Percentiles rank a stretch among this genome's conserved stretches.
Evolutionary conservation across 2,329 filamentous ascomycete species (phyloP).

Genomic region (Neurospora crassa): DNA sequence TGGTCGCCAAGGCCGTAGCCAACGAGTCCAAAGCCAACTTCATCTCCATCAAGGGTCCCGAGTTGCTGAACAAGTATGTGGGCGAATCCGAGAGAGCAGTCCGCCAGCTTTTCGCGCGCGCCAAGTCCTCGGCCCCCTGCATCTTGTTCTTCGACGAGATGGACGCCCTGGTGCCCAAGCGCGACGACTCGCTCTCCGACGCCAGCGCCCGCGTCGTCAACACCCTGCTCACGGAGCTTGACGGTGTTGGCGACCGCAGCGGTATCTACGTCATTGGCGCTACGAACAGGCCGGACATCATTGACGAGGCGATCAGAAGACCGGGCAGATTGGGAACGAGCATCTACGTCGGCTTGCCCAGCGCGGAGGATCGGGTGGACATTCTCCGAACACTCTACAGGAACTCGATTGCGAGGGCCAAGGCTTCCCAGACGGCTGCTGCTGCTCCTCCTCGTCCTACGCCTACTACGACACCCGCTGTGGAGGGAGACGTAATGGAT

Average conservation of each 20-base stretch:
- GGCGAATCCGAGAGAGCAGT: slow-evolving; percentile 92
- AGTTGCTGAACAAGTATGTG: slow-evolving; percentile 95
- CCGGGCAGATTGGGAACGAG: slow-evolving; percentile 80
- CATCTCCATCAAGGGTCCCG: slow-evolving; percentile 94
- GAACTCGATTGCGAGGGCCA: slow-evolving; percentile 41
- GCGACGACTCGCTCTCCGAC: slow-evolving; percentile 65
- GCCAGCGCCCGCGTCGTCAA: slow-evolving; percentile 86
- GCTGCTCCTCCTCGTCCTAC: neutral
- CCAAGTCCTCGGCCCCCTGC: slow-evolving; percentile 77
- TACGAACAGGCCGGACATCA: slow-evolving; percentile 92
- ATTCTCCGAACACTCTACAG: slow-evolving; percentile 65
- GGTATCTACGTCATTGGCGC: slow-evolving; percentile 93
- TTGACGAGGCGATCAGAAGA: slow-evolving; percentile 88
- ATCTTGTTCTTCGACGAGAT: slow-evolving; percentile 98
- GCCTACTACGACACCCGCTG: neutral
- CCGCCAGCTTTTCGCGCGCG: slow-evolving; percentile 82
- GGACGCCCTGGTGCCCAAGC: slow-evolving; percentile 79
- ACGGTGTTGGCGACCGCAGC: slow-evolving; percentile 68
- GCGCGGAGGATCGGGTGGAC: slow-evolving; percentile 64
- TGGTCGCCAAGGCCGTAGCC: slow-evolving; percentile 91
- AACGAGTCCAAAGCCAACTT: slow-evolving; percentile 96
- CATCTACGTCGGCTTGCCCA: slow-evolving; percentile 84
- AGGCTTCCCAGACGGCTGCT: slow-evolving; percentile 12
- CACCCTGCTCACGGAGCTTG: slow-evolving; percentile 86
- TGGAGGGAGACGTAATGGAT: neutral